phyloP scores from a whole-genome alignment of 257 asterid genomes.

The Euphrasia confusa region DNA sequence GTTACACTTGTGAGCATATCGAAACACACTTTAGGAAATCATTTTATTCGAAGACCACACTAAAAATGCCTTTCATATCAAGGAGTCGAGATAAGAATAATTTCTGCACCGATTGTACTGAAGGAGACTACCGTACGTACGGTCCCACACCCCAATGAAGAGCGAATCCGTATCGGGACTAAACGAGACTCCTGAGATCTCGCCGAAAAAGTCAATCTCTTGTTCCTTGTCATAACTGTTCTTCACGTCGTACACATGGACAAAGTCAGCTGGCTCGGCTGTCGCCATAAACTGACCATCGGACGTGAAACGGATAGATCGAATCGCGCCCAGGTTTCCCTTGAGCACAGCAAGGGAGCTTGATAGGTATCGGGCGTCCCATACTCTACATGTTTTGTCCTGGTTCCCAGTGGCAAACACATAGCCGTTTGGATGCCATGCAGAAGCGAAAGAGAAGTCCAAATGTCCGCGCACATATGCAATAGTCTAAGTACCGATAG shows the following conservation, averaged over 20 bases:
- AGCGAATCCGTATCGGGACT: slow-evolving; percentile 65
- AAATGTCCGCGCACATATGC: slow-evolving; percentile 51
- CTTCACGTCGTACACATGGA: slow-evolving; percentile 58
- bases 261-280: slow-evolving; percentile 58
- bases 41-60: slow-evolving; percentile 29
- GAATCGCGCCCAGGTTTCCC: slow-evolving; percentile 69
- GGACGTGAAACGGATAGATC: slow-evolving; percentile 63
- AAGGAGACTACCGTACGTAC: slow-evolving; percentile 65
- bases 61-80: slow-evolving; percentile 28
- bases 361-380: slow-evolving; percentile 61
- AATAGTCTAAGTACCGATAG: slow-evolving; percentile 30
- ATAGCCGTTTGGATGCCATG: slow-evolving; percentile 65
- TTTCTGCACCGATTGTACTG: slow-evolving; percentile 54
- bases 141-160: slow-evolving; percentile 69
- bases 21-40: background rate
- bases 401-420: slow-evolving; percentile 67
- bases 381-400: slow-evolving; percentile 66
- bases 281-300: slow-evolving; percentile 64
- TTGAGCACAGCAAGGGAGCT: slow-evolving; percentile 50
- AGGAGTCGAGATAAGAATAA: slow-evolving; percentile 41
- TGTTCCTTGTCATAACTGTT: slow-evolving; percentile 55
- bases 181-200: slow-evolving; percentile 61
- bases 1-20: slow-evolving; percentile 1
- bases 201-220: slow-evolving; percentile 68
- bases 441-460: slow-evolving; percentile 68